Base-by-base conservation (phyloP, 805 yeast genomes). In the Metschnikowia vanudenii region DNA sequence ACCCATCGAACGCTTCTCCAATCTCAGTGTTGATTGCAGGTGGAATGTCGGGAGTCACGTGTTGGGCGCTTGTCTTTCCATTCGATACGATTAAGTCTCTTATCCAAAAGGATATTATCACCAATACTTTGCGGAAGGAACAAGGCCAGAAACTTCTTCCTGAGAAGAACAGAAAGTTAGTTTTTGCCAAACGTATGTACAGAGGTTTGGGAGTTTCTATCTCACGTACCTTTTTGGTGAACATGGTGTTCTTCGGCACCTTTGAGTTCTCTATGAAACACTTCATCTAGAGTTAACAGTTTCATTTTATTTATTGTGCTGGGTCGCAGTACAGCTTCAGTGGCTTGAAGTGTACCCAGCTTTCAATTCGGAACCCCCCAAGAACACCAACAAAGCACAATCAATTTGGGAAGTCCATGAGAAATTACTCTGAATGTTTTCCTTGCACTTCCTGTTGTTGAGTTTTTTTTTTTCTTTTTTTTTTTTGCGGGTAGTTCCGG, bases 161-260 rank as follows among this genome's bases (percentile, higher is more conserved):
- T 9, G 51, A 51, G 8, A 59, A 54, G 39, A 18, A 43, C 3
- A 49, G 68, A 32, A 68, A 72, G 50, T 57, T 63, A 46, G 61
- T 68, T 45, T 65, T 73, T 39, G 51, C 54, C 11, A 68, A 78
- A 41, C 68, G 78, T 24, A 74, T 85, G 76, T 88, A 87, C 64
- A 72, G 89, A 42, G 96, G 96, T 0, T 68, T 88, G 37, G 88
- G 89, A 1, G 87, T 88, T 22, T 84, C 91, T 11, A 68, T 85
- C 22, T 69, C 82, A 9, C 74, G 96, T 50, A 82, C 94, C 0
- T 79, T 88, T 42, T 57, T 85, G 45, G 85, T 83, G 12, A 88
- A 88, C 50, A 78, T 85, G 77, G 82, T 83, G 7, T 86, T 88
- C 61, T 88, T 88, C 64, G 76, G 88, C 30, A 66, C 78, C 13